Evolutionary conservation across 164 flowering plant genomes (phyloP), one percentile per base, ranked within the genome.

Genomic region (Annona cherimola): DNA sequence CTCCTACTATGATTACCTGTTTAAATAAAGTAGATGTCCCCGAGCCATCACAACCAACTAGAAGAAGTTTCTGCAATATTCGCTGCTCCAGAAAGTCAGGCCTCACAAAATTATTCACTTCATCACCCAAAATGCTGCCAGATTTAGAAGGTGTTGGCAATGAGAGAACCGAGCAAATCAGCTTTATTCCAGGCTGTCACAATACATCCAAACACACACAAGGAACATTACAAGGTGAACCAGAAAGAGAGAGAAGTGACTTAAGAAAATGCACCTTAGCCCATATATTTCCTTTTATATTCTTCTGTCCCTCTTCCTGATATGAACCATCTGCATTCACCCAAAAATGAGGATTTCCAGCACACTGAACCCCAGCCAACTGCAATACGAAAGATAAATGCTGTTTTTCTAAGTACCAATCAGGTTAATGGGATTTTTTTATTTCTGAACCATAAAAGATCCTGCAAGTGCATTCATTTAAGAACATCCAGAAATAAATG

Each of bases 301-400:
- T 95, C 82, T 90, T 90, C 76, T 91, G 97, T 57, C 99, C 99
- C 79, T 95, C 98, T 75, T 95, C 99, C 77, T 83, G 90, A 77
- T 91, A 93, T 42, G 98, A 91, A 14, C 99, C 99, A 78, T 95
- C 99, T 40, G 87, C 97, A 79, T 95, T 86, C 79, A 95, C 87
- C 99, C 99, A 95, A 78, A 95, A 93, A 79, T 91, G 93, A 35
- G 98, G 97, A 71, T 88, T 90, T 41, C 98, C 97, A 78, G 92
- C 98, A 86, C 97, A 90, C 68, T 91, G 96, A 70, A 95, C 98
- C 69, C 97, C 96, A n/a, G 95, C 90, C 76, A 86, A 75, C 99
- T 93, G 91, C 81, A 86, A 73, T 39, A 35, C 61, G 19, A 18
- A 57, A 50, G 46, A 39, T 39, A 19, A 16, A 19, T n/a, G 35